Base-by-base conservation (phyloP, 495 filamentous ascomycete species). In the Podospora comata region DNA sequence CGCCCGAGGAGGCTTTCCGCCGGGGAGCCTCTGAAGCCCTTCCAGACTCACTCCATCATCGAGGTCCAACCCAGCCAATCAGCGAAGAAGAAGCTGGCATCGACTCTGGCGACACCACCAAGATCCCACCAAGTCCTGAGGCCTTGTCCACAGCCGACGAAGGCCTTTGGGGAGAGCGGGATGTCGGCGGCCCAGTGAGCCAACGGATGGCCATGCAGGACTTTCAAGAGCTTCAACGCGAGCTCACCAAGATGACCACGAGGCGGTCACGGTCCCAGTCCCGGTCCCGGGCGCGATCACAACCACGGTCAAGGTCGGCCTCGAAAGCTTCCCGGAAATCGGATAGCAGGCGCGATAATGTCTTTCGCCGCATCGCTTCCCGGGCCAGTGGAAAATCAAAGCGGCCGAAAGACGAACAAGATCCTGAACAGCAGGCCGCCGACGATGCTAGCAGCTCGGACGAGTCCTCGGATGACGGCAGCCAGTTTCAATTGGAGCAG, bases 161-260 rank as follows among this genome's bases (percentile, higher is more conserved):
- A 23, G 23, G 90, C 57, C 89, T 87, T 20, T 95, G 92, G 92
- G 92, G 92, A 27, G 92, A 95, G 74, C 80, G 86, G 27, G 86
- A 91, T 73, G 73, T 78, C 32, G 89, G 90, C 16, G 85, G 86
- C 13, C 85, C 86, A 6, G 85, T 92, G 68, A 86, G 84, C 73
- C 83, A 87, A 64, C 79, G 79, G 18, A 76, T 81, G 62, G 91
- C 92, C 23, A 89, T 91, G 85, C 86, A 89, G 65, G 87, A 93
- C 57, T 89, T 88, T 66, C 87, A 92, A 65, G 86, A 86, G 4
- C 84, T 95, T 76, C 83, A 87, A 30, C 80, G 83, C 5, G 87
- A 91, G 68, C 81, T 95, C 65, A 85, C 86, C 67, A 86, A 65
- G 0, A 57, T 72, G 32, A 72, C 30, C 19, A 60, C 19, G 0